These are phyloP conservation scores for Wickerhamomyces kurtzmanii DNA, from an alignment of 805 yeast species.

Conservation along the genomic window DNA sequence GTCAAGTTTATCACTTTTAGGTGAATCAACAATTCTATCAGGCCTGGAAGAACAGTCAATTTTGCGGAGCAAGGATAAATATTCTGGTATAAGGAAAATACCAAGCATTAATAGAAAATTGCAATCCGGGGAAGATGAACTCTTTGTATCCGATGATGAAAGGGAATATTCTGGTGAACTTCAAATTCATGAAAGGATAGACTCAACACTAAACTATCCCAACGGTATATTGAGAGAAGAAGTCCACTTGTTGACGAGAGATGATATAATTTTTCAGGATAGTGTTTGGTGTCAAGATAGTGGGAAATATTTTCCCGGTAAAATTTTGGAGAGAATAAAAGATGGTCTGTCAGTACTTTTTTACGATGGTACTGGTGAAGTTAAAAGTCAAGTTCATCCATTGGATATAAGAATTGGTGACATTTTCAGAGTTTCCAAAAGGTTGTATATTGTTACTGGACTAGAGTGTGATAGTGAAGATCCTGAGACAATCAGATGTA, in stretches of 20 bases:
- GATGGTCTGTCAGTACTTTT: constrained; percentile 27
- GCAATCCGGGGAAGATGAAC: too few species aligned
- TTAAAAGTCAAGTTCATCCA: constrained; percentile 29
- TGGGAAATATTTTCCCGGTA: constrained; percentile 42
- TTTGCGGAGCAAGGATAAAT: too few species aligned
- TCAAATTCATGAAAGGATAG: too few species aligned
- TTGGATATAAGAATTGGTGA: constrained; percentile 55
- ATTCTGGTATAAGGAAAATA: too few species aligned
- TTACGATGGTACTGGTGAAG: constrained; percentile 24
- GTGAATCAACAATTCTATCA: too few species aligned
- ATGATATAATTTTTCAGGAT: constrained; percentile 19
- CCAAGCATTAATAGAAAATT: too few species aligned
- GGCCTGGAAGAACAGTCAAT: too few species aligned
- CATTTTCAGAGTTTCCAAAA: constrained; percentile 25
- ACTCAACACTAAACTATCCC: too few species aligned
- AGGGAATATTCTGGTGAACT: too few species aligned
- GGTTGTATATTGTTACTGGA: constrained; percentile 35
- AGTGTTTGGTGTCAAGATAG: constrained; percentile 48
- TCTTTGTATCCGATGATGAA: too few species aligned
- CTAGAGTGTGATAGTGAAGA: constrained; percentile 20
- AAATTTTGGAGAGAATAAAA: constrained; percentile 21
- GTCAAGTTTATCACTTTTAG: too few species aligned
- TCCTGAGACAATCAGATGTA: constrained; percentile 31
- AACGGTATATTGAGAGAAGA: constrained; percentile 3
- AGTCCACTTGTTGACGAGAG: constrained; percentile 10